Conservation (phyloP, 2,329 filamentous ascomycete genomes). For the Sphaerulina musiva region DNA sequence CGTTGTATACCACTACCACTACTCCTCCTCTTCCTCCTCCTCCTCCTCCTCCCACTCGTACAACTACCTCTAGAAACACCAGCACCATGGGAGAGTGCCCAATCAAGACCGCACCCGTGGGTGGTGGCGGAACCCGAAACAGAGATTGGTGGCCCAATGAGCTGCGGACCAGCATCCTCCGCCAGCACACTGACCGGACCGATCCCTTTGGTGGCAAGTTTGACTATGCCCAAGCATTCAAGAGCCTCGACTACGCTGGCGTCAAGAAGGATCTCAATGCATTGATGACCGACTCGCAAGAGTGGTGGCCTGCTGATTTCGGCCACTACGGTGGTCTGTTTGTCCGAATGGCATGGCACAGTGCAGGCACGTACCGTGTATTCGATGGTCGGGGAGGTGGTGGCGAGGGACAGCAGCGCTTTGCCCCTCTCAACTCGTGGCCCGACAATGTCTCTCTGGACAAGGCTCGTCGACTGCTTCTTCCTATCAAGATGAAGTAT, state of each 20-base stretch:
- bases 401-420: constrained; percentile 66
- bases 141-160: constrained; percentile 68
- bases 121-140: constrained; percentile 56
- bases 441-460: constrained; percentile 72
- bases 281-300: constrained; percentile 71
- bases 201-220: constrained; percentile 60
- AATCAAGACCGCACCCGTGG: constrained; percentile 28
- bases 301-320: constrained; percentile 77
- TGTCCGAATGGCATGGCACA: constrained; percentile 76
- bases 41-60: neutral
- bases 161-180: constrained; percentile 63
- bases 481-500: constrained; percentile 81
- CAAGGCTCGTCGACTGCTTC: constrained; percentile 72
- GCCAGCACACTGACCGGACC: constrained; percentile 58
- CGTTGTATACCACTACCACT: neutral
- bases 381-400: constrained; percentile 68
- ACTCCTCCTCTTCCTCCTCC: neutral
- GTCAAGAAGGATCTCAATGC: constrained; percentile 67
- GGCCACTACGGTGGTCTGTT: constrained; percentile 77
- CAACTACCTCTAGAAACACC: neutral
- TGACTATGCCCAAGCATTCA: constrained; percentile 67
- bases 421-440: constrained; percentile 76
- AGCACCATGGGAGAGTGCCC: constrained; percentile 30
- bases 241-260: constrained; percentile 61
- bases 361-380: constrained; percentile 70